Percentiles rank a stretch among this genome's conserved stretches.
Evolutionary conservation across 768 basidiomycete genomes (phyloP).

Genomic region (Hypsizygus marmoreus): DNA sequence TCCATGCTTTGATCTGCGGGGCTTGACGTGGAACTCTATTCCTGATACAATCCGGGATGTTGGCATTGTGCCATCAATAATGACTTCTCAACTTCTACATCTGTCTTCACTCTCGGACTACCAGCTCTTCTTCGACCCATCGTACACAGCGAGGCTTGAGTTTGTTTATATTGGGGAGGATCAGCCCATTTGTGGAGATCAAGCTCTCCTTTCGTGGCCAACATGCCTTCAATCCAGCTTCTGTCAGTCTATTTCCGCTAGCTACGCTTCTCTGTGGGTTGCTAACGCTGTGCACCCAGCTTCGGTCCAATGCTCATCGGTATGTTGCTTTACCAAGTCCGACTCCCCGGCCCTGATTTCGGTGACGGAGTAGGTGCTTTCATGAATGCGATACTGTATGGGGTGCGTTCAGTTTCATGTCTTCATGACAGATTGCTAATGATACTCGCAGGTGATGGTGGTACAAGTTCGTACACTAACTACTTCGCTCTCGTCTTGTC

Average conservation of each 20-base stretch:
- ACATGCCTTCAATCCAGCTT: conserved; percentile 16
- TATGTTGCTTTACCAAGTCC: conserved; percentile 24
- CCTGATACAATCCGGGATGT: not conserved
- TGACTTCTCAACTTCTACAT: not conserved
- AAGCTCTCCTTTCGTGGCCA: not conserved
- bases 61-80: conserved; percentile 6
- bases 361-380: conserved; percentile 12
- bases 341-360: not conserved
- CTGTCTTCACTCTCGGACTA: conserved; percentile 3
- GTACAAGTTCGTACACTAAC: conserved; percentile 29
- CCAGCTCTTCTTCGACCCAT: not conserved
- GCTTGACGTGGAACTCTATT: too few relatives aligned
- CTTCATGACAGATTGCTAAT: not conserved
- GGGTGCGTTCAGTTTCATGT: conserved; percentile 29
- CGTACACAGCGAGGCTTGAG: not conserved
- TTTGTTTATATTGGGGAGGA: conserved; percentile 6
- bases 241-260: conserved; percentile 13
- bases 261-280: not conserved
- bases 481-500: not conserved
- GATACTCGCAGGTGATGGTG: conserved; percentile 31
- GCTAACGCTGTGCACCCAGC: conserved; percentile 19
- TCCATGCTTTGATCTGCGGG: too few relatives aligned
- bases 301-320: conserved; percentile 50
- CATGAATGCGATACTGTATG: conserved; percentile 46
- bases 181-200: not conserved